Percentiles rank a stretch among this genome's conserved stretches.
phyloP scores from a whole-genome alignment of 108 stramenopile species.

The Cyclotella choctawhatcheeana region DNA sequence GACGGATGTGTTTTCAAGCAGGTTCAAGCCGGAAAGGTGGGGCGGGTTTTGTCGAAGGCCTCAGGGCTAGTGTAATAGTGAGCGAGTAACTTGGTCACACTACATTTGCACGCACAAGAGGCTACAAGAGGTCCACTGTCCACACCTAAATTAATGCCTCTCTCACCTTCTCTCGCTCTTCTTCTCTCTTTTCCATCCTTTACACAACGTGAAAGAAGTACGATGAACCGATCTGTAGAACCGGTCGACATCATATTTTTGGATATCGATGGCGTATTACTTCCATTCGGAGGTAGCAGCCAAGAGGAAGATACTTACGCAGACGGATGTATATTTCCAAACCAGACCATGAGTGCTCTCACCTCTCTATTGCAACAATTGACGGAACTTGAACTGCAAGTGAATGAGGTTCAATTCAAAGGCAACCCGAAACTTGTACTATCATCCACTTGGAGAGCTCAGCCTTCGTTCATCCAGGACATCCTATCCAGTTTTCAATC shows the following conservation, averaged over 20 bases:
- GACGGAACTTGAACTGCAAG: constrained; percentile 1
- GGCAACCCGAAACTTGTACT: constrained; percentile 51
- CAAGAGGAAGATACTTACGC: neutral
- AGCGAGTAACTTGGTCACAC: too few species aligned
- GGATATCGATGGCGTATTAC: constrained; percentile 81
- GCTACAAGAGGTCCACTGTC: too few species aligned
- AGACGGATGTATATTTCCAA: constrained; percentile 58
- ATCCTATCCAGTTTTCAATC: constrained; percentile 56
- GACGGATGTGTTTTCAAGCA: too few species aligned
- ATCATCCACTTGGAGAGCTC: constrained; percentile 74
- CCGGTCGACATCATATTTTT: constrained; percentile 62
- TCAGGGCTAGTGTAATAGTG: too few species aligned
- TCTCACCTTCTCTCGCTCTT: too few species aligned
- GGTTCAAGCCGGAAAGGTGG: too few species aligned
- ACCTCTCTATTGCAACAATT: constrained; percentile 34
- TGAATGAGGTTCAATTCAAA: neutral
- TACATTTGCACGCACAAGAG: too few species aligned
- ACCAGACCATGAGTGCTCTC: constrained; percentile 54
- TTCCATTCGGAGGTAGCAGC: constrained; percentile 58
- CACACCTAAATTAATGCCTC: too few species aligned
- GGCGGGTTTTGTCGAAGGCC: too few species aligned
- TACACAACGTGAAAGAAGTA: neutral
- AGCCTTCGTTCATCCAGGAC: constrained; percentile 52
- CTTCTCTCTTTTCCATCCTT: too few species aligned
- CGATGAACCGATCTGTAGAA: neutral